These are phyloP conservation scores for Xerocomus nothofagi DNA, from an alignment of 1,284 basidiomycete species.

Conservation along the genomic window DNA sequence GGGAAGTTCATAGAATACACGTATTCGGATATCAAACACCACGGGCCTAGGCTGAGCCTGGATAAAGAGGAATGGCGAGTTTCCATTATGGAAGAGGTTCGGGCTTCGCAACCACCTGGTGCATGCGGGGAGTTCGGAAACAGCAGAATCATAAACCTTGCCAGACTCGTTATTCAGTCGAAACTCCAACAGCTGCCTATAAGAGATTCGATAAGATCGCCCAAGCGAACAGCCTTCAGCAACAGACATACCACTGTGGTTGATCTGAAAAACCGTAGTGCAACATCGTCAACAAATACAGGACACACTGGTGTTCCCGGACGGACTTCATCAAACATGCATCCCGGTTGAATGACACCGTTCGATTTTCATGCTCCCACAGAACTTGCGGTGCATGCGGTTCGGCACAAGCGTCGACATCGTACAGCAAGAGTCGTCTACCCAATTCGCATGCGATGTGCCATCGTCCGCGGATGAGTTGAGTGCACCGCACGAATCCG, in stretches of 20 bases:
- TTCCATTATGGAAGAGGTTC: no score
- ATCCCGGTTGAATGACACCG: neutral
- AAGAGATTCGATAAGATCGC: neutral
- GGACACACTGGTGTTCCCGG: neutral
- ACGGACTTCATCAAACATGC: neutral
- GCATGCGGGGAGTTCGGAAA: no score
- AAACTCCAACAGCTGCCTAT: neutral
- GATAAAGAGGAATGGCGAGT: neutral
- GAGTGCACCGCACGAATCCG: no score
- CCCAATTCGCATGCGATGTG: neutral
- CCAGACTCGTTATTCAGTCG: neutral
- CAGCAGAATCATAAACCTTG: neutral
- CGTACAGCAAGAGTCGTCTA: neutral
- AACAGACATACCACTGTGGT: conserved; percentile 1
- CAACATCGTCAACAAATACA: neutral
- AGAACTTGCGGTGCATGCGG: neutral
- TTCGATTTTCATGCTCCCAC: neutral
- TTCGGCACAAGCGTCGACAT: neutral
- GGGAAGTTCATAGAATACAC: neutral
- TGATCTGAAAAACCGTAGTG: no score
- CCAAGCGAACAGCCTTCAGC: neutral
- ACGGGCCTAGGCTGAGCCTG: neutral
- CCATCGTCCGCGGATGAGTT: conserved; percentile 7
- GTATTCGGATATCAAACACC: neutral
- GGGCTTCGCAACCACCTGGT: no score